Evolutionary conservation across 2,329 filamentous ascomycete genomes (phyloP), one percentile per base, ranked within the genome.

Genomic region (Fusarium sterilihyphosum): DNA sequence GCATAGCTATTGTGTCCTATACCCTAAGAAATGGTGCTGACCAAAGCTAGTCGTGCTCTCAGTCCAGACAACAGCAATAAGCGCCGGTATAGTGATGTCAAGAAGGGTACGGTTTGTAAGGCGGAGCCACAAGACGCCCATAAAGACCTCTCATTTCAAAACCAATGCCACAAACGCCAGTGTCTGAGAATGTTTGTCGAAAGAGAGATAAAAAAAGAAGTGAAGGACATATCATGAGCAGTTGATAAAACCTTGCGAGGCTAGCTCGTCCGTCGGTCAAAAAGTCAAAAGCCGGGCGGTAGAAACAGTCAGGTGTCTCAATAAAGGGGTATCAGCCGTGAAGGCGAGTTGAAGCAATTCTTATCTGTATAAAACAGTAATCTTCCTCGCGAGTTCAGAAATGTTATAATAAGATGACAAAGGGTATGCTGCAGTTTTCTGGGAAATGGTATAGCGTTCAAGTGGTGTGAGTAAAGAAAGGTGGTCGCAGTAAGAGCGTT

Each of bases 341-440:
- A 74, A 56, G 59, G 60, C 41, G 62, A 63, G 69, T 73, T 37
- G 61, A 63, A 57, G 58, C 43, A 57, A 61, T 67, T 52, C 38
- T 62, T 73, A 57, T 70, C 31, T 41, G 41, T 41, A 29, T 56
- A 69, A 22, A 26, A 54, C 59, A 54, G 44, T 50, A 61, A 56
- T 74, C 66, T 61, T 76, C 65, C 50, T 71, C 62, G 53, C 58
- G 49, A 67, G 61, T 70, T 70, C 61, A 66, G 66, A 76, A 75
- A 68, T 63, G 67, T 70, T 69, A 58, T 65, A 69, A 71, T 58
- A 72, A 74, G 75, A 79, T 76, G 73, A 75, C 66, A 78, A 70
- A 77, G 81, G 81, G 81, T 83, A 83, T 82, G 81, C 78, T 81
- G 80, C 78, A 79, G 71, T 78, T 73, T 79, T 81, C 75, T 70